Evolutionary conservation across 2,329 filamentous ascomycete genomes (phyloP).

Genomic region (Fusarium verrucosum): DNA sequence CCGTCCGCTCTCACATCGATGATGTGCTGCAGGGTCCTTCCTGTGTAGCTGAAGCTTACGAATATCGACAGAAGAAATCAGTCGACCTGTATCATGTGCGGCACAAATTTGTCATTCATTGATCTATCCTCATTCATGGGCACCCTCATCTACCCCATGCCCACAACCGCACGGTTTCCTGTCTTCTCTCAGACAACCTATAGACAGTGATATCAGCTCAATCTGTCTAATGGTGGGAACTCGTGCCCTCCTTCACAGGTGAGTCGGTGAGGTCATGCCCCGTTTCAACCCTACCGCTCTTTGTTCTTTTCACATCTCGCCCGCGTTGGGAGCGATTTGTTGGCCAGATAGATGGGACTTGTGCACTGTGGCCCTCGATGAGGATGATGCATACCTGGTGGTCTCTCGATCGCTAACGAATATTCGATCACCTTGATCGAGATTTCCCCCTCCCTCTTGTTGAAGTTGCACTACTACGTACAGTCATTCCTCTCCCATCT

Average conservation of each 20-base stretch:
- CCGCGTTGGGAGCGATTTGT: slow-evolving; percentile 17
- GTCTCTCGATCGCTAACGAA: slow-evolving; percentile 1
- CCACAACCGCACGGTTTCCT: not conserved
- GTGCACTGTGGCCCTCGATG: slow-evolving; percentile 9
- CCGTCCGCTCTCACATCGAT: slow-evolving; percentile 29
- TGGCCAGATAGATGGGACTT: not conserved
- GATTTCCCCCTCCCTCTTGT: not conserved
- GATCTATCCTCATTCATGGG: not conserved
- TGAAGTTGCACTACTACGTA: not conserved
- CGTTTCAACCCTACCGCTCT: slow-evolving; percentile 8
- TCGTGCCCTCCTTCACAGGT: slow-evolving; percentile 10
- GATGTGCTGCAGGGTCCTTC: slow-evolving; percentile 34
- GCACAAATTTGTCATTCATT: slow-evolving; percentile 11
- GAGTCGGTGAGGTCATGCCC: slow-evolving; percentile 29
- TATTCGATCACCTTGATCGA: not conserved
- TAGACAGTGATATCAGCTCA: slow-evolving; percentile 1
- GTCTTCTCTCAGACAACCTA: not conserved
- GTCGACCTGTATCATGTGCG: slow-evolving; percentile 1
- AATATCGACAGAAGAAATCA: slow-evolving; percentile 15
- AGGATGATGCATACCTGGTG: not conserved
- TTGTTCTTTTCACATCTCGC: slow-evolving; percentile 2
- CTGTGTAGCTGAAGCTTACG: not conserved
- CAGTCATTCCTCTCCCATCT: not conserved
- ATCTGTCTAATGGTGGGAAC: not conserved
- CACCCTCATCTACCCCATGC: not conserved